phyloP scores from a whole-genome alignment of 148 eudicot species.

The Limonium bicolor region DNA sequence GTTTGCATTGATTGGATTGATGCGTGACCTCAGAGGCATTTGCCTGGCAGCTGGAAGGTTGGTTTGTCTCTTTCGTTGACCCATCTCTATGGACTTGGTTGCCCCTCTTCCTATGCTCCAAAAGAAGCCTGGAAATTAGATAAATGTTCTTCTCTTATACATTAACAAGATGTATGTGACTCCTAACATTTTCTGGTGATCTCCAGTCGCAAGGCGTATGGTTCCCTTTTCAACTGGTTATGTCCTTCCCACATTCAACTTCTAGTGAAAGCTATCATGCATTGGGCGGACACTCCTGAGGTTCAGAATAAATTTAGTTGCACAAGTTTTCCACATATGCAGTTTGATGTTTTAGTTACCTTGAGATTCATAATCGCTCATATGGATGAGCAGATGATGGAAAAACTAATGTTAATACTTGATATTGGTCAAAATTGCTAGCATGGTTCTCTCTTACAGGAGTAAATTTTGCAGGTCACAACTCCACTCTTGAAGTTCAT shows the following conservation, averaged over 20 bases:
- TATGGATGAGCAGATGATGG: too few relatives aligned
- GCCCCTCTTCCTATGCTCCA: too few relatives aligned
- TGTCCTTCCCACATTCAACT: slow-evolving; percentile 78
- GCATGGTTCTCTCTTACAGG: too few relatives aligned
- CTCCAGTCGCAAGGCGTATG: slow-evolving; percentile 71
- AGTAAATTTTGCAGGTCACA: slow-evolving; percentile 54
- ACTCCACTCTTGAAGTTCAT: slow-evolving; percentile 77
- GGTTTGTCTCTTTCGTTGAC: too few relatives aligned
- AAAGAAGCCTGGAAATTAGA: too few relatives aligned
- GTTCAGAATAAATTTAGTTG: slow-evolving; percentile 13
- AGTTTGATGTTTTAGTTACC: background rate
- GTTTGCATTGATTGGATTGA: slow-evolving; percentile 66
- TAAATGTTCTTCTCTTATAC: too few relatives aligned
- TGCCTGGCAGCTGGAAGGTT: slow-evolving; percentile 81
- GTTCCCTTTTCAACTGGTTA: slow-evolving; percentile 79
- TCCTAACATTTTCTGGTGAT: background rate
- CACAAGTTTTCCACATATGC: background rate
- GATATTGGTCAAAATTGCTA: too few relatives aligned
- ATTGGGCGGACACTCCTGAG: slow-evolving; percentile 89
- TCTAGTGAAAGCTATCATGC: slow-evolving; percentile 59
- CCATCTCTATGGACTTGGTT: too few relatives aligned
- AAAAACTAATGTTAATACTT: too few relatives aligned
- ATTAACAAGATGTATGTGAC: too few relatives aligned
- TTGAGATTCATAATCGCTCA: too few relatives aligned
- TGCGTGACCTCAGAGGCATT: slow-evolving; percentile 91